Percentiles rank a stretch among this genome's conserved stretches.
These are phyloP conservation scores for Acephala macrosclerotiorum DNA, from an alignment of 2,329 filamentous ascomycete genomes.

Conservation along the genomic window DNA sequence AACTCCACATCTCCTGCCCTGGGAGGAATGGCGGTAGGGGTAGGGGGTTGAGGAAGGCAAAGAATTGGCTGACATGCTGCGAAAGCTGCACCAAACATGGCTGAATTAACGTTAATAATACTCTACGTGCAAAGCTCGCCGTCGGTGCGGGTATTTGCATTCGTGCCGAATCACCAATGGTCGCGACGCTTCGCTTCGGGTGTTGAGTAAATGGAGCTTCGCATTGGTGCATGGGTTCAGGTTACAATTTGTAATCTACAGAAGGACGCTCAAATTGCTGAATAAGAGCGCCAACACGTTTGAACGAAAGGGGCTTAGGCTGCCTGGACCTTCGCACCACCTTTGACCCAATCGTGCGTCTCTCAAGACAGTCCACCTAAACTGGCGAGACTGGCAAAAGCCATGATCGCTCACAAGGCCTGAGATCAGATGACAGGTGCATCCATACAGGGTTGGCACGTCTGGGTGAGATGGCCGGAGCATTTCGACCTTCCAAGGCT, in stretches of 20 bases:
- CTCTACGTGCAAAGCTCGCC: constrained; percentile 2
- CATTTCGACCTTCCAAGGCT: constrained; percentile 1
- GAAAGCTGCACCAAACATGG: constrained; percentile 2
- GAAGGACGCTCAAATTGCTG: neutral
- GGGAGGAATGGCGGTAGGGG: neutral
- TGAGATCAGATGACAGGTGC: constrained; percentile 6
- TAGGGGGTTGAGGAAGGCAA: neutral
- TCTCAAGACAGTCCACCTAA: constrained; percentile 2
- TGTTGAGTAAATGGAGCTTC: neutral
- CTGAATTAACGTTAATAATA: constrained; percentile 14
- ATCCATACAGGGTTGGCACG: neutral
- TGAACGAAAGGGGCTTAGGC: neutral
- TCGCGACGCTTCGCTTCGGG: neutral
- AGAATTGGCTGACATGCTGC: constrained; percentile 19
- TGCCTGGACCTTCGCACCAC: neutral
- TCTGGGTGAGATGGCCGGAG: neutral
- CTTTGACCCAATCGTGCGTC: neutral
- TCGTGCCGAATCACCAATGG: constrained; percentile 16
- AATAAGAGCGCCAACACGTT: neutral
- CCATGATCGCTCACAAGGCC: neutral
- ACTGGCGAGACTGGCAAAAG: neutral
- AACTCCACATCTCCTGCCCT: constrained; percentile 3
- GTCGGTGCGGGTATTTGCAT: constrained; percentile 11
- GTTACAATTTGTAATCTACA: neutral
- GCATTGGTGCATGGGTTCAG: neutral